Base-by-base conservation (phyloP, 1,284 basidiomycete genomes). In the Rhodotorula sp. region DNA sequence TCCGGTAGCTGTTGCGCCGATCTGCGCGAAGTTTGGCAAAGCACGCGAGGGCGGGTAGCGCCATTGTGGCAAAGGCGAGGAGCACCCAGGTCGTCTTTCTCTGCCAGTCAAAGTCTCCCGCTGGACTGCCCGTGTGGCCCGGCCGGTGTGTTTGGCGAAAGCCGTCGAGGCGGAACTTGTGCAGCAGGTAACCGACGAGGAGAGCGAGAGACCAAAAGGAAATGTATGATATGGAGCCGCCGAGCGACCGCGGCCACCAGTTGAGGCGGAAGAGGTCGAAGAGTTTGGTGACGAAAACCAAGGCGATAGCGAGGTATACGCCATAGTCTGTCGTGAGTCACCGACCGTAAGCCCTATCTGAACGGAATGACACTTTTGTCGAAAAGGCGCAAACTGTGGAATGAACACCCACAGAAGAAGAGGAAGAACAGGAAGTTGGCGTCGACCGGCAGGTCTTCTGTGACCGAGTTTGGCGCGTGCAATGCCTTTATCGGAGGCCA, bases 71-170 rank as follows among this genome's bases (percentile, higher is more conserved):
- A 71, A 86, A 86, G 0, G 84, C 83, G n/a, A 86, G 78, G 8
- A 80, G 75, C 18, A 86, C 84, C 85, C 85, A 86, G 64, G 83
- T 77, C 77, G 84, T 85, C 78, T 86, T 86, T 10, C 84, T 78
- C 77, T 85, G 83, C 85, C 85, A 86, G 70, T 86, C 84, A 14
- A 80, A 59, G 79, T 62, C 65, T 48, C 68, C 64, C 20, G 48
- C 42, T 29, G n/a, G 26, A 3, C 14, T 42, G 12, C 37, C 37
- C 37, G 37, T 12, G 2, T 42, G 37, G 5, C 59, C 51, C 56
- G 75, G 58, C 22, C 48, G 60, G 49, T 51, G 49, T 24, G 62
- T 55, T 22, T 60, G 65, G 6, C 67, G 56, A 14, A 76, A 68
- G 66, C 78, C 69, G 72, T 84, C 82, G 44, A 83, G 74, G 70